phyloP scores from a whole-genome alignment of 2,329 filamentous ascomycete genomes.

The Neurospora sp. region DNA sequence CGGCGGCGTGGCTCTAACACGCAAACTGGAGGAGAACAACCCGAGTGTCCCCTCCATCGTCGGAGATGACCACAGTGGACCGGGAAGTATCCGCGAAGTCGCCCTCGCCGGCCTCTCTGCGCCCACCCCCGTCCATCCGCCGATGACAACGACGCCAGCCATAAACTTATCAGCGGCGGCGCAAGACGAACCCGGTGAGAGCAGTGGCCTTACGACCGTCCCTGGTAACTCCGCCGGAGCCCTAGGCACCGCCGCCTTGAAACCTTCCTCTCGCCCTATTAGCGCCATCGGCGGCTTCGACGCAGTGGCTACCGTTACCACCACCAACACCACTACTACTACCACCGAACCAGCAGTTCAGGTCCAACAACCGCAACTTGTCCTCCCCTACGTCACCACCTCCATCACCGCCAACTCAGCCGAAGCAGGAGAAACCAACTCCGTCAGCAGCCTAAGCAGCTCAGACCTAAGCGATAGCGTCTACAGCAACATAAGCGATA shows the following conservation, averaged over 20 bases:
- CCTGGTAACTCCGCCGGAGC: neutral
- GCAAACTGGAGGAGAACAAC: constrained; percentile 5
- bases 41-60: constrained; percentile 3
- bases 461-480: neutral
- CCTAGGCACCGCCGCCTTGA: neutral
- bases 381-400: neutral
- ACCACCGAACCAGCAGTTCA: neutral
- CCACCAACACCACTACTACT: neutral
- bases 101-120: constrained; percentile 19
- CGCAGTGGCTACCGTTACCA: neutral
- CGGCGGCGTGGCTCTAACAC: constrained; percentile 30
- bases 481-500: neutral
- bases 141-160: neutral
- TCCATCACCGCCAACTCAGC: neutral
- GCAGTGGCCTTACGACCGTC: neutral
- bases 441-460: constrained; percentile 16
- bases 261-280: neutral
- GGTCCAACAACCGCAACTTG: neutral
- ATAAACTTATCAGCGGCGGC: neutral
- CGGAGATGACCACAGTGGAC: constrained; percentile 9
- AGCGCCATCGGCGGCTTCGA: neutral
- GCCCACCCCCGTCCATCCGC: neutral
- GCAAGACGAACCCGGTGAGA: constrained; percentile 8
- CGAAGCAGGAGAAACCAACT: constrained; percentile 2
- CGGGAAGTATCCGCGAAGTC: constrained; percentile 23